Evolutionary conservation across 1,284 basidiomycete genomes (phyloP), one percentile per base, ranked within the genome.

Genomic region (Puccinia triticina): DNA sequence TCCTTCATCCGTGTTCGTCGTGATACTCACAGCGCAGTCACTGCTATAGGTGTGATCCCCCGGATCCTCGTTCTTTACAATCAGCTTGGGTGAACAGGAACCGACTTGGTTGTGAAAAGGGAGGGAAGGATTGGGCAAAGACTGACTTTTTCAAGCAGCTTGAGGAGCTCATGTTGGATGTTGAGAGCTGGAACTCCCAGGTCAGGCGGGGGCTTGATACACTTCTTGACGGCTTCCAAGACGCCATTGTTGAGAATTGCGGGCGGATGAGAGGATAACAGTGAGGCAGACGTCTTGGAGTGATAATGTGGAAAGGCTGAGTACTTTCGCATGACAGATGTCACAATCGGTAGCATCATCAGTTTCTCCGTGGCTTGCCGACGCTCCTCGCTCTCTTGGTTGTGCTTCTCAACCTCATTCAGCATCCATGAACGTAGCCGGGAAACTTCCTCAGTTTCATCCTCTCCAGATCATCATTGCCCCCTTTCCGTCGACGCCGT

Each of bases 171-270:
- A 77, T 92, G 92, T 87, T 98, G 96, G 85, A 99, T 98, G 87
- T 96, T 98, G 77, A 98, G 91, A 1, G 95, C 94, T 0, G 97
- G 96, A 7, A 99, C 90, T 1, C 94, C 96, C 75, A 91, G 91
- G 88, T 98, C 95, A 0, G 93, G 93, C 14, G 98, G 91, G 0
- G 97, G 96, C 86, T 26, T 23, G 26, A 14, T 29, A 26, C 21
- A 66, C 12, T 21, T 12, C 29, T n/a, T n/a, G n/a, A n/a, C n/a
- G n/a, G n/a, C n/a, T n/a, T n/a, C n/a, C n/a, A n/a, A 90, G 50
- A 98, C 89, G 84, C 96, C 96, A 87, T 96, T 96, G 88, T 99
- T 96, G 83, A 96, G 91, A 85, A 98, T 97, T 2, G 95, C 94
- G 85, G 97, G 50, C 48, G 26, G 50, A 26, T 29, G 53, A 53